Evolutionary conservation across 495 filamentous ascomycete species (phyloP).

Genomic region (Evansstolkia leycettana): DNA sequence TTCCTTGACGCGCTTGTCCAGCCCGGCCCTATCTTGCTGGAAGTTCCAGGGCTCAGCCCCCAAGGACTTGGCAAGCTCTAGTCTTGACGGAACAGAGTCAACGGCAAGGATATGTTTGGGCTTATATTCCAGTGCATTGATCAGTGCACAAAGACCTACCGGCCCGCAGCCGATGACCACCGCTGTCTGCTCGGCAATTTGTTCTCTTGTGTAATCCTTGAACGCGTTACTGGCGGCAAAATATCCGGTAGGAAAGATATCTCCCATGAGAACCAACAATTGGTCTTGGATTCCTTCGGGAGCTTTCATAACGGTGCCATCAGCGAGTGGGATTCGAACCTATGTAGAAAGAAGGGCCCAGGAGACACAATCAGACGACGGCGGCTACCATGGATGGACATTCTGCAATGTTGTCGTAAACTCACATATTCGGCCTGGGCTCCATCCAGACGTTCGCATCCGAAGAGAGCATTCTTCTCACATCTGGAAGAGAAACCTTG

Average conservation of each 20-base stretch:
- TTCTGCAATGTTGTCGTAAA: not conserved
- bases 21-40: constrained; percentile 49
- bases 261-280: constrained; percentile 57
- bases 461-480: constrained; percentile 61
- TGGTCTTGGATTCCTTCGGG: constrained; percentile 65
- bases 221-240: constrained; percentile 84
- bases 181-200: constrained; percentile 57
- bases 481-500: constrained; percentile 76
- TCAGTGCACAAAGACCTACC: constrained; percentile 76
- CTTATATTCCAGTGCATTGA: constrained; percentile 68
- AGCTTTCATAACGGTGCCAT: constrained; percentile 67
- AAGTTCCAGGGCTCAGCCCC: constrained; percentile 87
- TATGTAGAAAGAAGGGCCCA: constrained; percentile 12
- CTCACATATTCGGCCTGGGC: constrained; percentile 76
- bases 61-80: constrained; percentile 62
- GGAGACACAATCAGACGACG: too few relatives aligned
- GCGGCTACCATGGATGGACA: too few relatives aligned
- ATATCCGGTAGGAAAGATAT: constrained; percentile 67
- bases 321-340: constrained; percentile 73
- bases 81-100: constrained; percentile 65
- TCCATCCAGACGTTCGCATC: constrained; percentile 62
- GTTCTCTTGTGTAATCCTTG: constrained; percentile 45
- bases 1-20: constrained; percentile 61
- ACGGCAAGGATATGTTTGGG: constrained; percentile 78
- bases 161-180: constrained; percentile 85